A percentile compares a stretch with the other conserved stretches of the same genome.
Conservation (phyloP, 2,329 filamentous ascomycete species). For the Pseudogymnoascus sp. region DNA sequence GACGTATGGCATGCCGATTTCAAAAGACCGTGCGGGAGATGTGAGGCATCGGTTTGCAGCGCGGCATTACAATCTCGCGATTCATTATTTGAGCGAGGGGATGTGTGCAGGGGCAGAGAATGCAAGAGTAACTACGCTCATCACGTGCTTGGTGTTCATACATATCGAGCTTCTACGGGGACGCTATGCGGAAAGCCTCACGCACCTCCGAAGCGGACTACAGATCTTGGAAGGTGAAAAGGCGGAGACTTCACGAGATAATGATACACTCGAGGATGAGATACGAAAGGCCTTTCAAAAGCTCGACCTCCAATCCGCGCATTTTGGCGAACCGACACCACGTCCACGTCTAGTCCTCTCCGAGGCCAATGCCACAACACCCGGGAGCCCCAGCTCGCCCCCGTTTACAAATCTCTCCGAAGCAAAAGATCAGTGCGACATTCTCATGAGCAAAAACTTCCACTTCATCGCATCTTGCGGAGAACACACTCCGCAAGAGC, state of each 20-base stretch:
- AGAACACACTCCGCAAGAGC: background rate
- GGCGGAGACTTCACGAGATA: no score
- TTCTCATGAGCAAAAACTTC: background rate
- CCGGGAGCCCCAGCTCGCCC: background rate
- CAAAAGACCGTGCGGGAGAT: background rate
- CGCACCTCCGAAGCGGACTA: background rate
- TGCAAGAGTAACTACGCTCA: background rate
- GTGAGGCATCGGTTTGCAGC: background rate
- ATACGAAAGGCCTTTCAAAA: background rate
- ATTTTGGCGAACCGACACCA: background rate
- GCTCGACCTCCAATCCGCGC: background rate
- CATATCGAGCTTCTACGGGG: background rate
- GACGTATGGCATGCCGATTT: slow-evolving; percentile 4
- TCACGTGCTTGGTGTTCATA: slow-evolving; percentile 3
- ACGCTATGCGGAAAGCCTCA: background rate
- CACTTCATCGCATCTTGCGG: background rate
- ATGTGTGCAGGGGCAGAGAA: background rate
- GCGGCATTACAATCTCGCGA: slow-evolving; percentile 1
- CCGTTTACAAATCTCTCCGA: background rate
- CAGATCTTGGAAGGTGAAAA: background rate
- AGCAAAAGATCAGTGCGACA: background rate
- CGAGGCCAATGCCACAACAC: background rate
- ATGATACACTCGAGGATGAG: background rate
- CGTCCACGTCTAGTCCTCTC: background rate
- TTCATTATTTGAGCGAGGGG: background rate